A percentile compares a stretch with the other conserved stretches of the same genome.
phyloP scores from a whole-genome alignment of 2,329 filamentous ascomycete genomes.

The Talaromyces sp. region DNA sequence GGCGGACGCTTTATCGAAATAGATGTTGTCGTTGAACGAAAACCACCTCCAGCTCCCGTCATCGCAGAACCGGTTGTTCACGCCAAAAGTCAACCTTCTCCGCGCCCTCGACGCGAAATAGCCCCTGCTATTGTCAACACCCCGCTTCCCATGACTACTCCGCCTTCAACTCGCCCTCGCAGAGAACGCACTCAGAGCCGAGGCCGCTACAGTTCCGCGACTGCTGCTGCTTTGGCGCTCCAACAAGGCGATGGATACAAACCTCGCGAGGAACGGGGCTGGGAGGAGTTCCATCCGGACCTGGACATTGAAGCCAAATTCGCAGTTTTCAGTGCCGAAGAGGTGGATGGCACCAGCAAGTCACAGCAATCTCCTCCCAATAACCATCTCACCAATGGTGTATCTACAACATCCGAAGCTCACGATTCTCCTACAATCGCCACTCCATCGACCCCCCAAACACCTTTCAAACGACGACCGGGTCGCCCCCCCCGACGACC shows the following conservation, averaged over 20 bases:
- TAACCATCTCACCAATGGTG: conserved; percentile 27
- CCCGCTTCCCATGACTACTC: conserved; percentile 32
- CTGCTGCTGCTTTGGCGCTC: conserved; percentile 83
- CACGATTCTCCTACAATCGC: conserved; percentile 42
- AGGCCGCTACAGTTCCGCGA: conserved; percentile 74
- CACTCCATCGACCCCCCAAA: conserved; percentile 37
- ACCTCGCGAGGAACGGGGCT: conserved; percentile 89
- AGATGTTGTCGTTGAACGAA: conserved; percentile 55
- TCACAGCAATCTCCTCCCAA: conserved; percentile 34
- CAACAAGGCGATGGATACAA: conserved; percentile 96
- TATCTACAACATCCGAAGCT: conserved; percentile 27
- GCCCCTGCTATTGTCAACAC: conserved; percentile 31
- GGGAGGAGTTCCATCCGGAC: conserved; percentile 96
- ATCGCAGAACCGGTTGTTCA: conserved; percentile 22
- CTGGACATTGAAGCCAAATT: conserved; percentile 83
- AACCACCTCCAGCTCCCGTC: conserved; percentile 39
- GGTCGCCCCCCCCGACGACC: conserved; percentile 64
- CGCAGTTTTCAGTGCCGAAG: conserved; percentile 73
- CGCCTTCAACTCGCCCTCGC: conserved; percentile 39
- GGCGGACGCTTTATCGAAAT: conserved; percentile 80
- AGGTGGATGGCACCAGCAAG: conserved; percentile 66
- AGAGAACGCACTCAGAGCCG: conserved; percentile 45
- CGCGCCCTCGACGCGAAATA: conserved; percentile 54
- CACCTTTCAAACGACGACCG: conserved; percentile 56
- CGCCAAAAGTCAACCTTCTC: conserved; percentile 46